These are phyloP conservation scores for Coelastrella sp. DNA, from an alignment of 139 green algal species.

Conservation along the genomic window DNA sequence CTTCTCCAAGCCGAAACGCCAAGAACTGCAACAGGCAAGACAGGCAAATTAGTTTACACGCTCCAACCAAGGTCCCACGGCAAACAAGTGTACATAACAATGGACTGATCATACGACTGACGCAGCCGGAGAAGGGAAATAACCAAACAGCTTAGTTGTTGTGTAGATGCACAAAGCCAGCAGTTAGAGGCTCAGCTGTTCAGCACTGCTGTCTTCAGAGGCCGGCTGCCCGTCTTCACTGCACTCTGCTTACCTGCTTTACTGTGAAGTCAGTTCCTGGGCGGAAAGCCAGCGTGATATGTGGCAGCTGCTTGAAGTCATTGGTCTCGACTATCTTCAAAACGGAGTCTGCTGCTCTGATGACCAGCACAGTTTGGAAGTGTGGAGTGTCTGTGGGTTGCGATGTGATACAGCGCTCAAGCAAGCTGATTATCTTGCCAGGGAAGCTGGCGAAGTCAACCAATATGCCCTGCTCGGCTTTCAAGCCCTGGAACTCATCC, in stretches of 20 bases:
- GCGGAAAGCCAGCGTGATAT: slow-evolving; percentile 90
- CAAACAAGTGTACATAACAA: too few relatives aligned
- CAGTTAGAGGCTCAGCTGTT: too few relatives aligned
- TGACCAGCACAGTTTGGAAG: slow-evolving; percentile 64
- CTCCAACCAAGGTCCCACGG: not conserved
- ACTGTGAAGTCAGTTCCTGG: slow-evolving; percentile 85
- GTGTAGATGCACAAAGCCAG: too few relatives aligned
- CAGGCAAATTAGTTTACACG: not conserved
- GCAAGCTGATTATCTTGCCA: slow-evolving; percentile 87
- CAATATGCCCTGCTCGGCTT: slow-evolving; percentile 92
- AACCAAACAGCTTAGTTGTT: too few relatives aligned
- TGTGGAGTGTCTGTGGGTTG: slow-evolving; percentile 32
- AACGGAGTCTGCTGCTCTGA: slow-evolving; percentile 62
- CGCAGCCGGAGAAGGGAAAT: too few relatives aligned
- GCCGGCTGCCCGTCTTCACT: not conserved
- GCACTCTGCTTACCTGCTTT: slow-evolving; percentile 74
- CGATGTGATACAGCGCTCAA: slow-evolving; percentile 65
- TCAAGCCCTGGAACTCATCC: slow-evolving; percentile 90
- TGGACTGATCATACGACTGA: too few relatives aligned
- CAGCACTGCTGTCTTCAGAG: not conserved
- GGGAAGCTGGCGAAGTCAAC: slow-evolving; percentile 94
- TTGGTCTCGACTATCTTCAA: slow-evolving; percentile 95
- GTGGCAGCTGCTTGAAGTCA: slow-evolving; percentile 94
- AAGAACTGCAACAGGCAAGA: slow-evolving; percentile 75
- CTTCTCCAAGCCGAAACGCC: slow-evolving; percentile 84